Conservation (phyloP, 352 stramenopile species). For the Pythium chondricola region DNA sequence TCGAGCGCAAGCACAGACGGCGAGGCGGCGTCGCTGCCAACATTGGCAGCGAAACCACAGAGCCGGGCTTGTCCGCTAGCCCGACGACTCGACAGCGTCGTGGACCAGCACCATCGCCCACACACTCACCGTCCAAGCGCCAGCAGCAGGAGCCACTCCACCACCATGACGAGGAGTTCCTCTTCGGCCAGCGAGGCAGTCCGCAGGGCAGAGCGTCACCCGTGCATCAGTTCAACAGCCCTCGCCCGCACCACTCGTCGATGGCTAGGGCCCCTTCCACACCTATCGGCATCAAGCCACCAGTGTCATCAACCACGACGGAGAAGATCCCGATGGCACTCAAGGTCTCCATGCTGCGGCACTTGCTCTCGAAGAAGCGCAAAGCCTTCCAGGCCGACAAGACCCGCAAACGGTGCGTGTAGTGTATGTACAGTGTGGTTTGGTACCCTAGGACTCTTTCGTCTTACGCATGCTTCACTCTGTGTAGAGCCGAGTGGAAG, state of each 20-base stretch:
- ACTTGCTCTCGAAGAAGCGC: conserved; percentile 57
- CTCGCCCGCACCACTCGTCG: too few relatives aligned
- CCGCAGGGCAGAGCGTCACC: too few relatives aligned
- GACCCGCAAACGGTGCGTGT: conserved; percentile 25
- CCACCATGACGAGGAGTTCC: too few relatives aligned
- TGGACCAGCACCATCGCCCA: too few relatives aligned
- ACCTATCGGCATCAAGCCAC: conserved; percentile 4
- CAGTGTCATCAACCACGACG: not conserved
- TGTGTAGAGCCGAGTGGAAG: conserved; percentile 40
- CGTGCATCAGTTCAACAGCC: too few relatives aligned
- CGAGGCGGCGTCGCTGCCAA: conserved; percentile 20
- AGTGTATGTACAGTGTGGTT: not conserved
- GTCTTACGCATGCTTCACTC: too few relatives aligned
- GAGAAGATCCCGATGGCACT: conserved; percentile 51
- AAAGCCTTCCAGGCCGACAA: conserved; percentile 37
- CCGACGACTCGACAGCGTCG: too few relatives aligned
- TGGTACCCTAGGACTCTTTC: conserved; percentile 3
- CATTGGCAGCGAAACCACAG: not conserved
- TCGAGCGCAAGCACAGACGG: conserved; percentile 53
- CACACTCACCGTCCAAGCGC: too few relatives aligned
- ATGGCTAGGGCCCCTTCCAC: too few relatives aligned
- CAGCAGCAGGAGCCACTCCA: too few relatives aligned
- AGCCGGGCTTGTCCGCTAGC: too few relatives aligned
- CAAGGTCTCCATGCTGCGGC: conserved; percentile 43
- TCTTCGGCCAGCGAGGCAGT: too few relatives aligned